phyloP scores from a whole-genome alignment of 345 rosid genomes.

The Citrus reticulata region DNA sequence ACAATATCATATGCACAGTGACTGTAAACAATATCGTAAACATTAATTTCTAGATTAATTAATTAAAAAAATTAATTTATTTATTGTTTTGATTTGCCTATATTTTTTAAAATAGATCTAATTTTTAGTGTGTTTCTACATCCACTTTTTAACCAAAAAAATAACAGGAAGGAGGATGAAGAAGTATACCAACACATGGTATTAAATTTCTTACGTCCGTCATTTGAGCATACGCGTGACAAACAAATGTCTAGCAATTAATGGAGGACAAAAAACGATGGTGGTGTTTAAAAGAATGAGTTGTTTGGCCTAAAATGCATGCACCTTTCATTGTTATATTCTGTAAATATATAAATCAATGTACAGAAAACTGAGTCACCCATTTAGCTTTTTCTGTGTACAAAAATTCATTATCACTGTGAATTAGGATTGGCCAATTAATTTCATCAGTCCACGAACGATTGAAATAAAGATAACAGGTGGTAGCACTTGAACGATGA shows the following conservation, averaged over 20 bases:
- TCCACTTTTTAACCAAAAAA: too few species aligned
- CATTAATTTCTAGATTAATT: too few species aligned
- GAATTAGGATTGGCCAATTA: background rate
- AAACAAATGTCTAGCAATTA: background rate
- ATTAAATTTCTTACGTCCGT: background rate
- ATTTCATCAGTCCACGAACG: background rate
- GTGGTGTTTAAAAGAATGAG: background rate
- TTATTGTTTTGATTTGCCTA: too few species aligned
- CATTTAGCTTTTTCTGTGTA: background rate
- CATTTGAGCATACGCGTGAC: background rate
- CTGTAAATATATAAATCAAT: background rate
- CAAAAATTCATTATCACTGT: background rate
- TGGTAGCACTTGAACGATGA: background rate
- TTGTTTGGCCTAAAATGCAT: background rate
- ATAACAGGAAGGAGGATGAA: background rate
- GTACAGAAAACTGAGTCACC: background rate
- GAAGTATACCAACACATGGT: background rate
- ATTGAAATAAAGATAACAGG: background rate
- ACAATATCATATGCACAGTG: too few species aligned
- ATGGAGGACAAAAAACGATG: background rate
- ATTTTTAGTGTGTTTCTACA: background rate
- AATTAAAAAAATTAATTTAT: too few species aligned
- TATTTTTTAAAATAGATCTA: background rate
- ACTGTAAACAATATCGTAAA: too few species aligned
- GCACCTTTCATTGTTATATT: background rate